Conservation (phyloP, 306 rosid genomes). For the Cicer cuneatum region DNA sequence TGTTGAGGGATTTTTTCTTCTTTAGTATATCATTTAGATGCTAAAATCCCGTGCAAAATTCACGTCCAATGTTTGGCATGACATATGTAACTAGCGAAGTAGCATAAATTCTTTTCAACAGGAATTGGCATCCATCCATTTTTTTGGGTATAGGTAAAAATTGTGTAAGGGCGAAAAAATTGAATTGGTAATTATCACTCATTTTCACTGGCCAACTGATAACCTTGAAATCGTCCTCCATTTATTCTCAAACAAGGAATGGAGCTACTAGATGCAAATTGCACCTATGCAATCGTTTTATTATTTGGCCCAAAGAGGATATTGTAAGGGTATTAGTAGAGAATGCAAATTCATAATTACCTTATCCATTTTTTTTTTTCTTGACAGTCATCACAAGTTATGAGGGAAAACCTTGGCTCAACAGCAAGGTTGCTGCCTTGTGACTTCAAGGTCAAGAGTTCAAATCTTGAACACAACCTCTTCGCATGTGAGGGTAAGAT, state of each 20-base stretch:
- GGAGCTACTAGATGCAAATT: conserved; percentile 2
- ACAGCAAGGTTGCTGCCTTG: background rate
- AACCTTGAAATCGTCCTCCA: conserved; percentile 33
- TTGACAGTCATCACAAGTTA: conserved; percentile 17
- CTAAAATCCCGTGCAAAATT: conserved; percentile 10
- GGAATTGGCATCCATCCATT: conserved; percentile 10
- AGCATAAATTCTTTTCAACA: conserved; percentile 30
- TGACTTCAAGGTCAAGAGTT: background rate
- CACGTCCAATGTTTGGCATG: conserved; percentile 28
- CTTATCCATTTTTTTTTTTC: conserved; percentile 9
- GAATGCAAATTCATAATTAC: conserved; percentile 18
- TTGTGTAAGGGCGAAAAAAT: conserved; percentile 27
- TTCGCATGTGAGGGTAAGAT: background rate
- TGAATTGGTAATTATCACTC: conserved; percentile 27
- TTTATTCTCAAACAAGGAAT: conserved; percentile 22
- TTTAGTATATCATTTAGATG: conserved; percentile 25
- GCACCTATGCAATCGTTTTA: conserved; percentile 24
- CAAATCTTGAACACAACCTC: background rate
- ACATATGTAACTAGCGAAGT: conserved; percentile 24
- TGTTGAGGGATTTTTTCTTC: background rate
- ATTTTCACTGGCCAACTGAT: conserved; percentile 28
- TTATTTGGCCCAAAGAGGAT: conserved; percentile 25
- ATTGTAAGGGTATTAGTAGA: conserved; percentile 30
- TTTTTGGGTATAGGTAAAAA: conserved; percentile 19
- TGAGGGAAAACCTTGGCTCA: background rate